Evolutionary conservation across 192 early-diverging fungal genomes (phyloP), one percentile per base, ranked within the genome.

Genomic region (Backusella tarrabulga): DNA sequence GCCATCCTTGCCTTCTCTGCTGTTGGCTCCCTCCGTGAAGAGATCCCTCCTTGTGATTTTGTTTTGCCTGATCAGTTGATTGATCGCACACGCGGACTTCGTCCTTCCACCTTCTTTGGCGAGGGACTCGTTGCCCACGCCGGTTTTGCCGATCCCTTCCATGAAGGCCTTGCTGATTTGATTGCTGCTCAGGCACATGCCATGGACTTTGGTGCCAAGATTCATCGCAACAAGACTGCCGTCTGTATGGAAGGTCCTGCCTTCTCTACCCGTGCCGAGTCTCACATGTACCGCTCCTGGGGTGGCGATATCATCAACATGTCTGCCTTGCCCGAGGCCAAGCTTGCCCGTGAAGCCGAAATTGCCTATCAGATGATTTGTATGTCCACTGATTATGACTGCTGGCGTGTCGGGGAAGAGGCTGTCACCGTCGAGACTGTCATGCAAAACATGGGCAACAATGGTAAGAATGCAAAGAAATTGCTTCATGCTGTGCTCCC

Each of bases 341-440:
- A 99, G 85, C 88, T 99, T 42, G 98, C 98, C 17, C 87, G 95
- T 68, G 98, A 99, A 85, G 96, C 97, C 50, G 98, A 99, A 87
- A 96, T 99, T 80, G 95, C 94, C 15, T 99, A 99, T 80, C 95
- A 97, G 77, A 95, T 98, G 90, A 89, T 99, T 38, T 99, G 98
- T 88, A 99, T 99, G 98, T 92, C 94, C 38, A 99, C 98, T 38
- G 98, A 99, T 88, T 99, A 99, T 80, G 98, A 99, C 81, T 92
- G 91, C 82, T 95, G 94, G 94, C 89, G 89, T 77, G 87, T 89
- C 72, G 84, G 88, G 8, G 92, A 92, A 68, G 96, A 94, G 75
- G 86, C 90, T 11, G 98, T 99, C 52, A 93, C 91, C 9, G 93
- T 95, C 15, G 91, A 94, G 71, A 89, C 89, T 69, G 95, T 96